Conservation (phyloP, 768 basidiomycete genomes). For the Boletus tomentosulus region DNA sequence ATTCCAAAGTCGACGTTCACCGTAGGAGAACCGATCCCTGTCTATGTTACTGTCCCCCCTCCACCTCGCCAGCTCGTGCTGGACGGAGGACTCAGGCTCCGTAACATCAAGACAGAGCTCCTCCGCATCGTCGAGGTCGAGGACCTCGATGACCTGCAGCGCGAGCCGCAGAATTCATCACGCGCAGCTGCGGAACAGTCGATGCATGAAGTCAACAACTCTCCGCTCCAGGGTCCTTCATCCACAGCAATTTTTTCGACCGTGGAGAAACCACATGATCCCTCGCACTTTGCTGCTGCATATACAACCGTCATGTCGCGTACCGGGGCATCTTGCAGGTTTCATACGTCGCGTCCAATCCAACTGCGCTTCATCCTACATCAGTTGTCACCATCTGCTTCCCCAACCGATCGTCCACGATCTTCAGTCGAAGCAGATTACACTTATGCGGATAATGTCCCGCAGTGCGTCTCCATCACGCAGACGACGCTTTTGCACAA, state of each 20-base stretch:
- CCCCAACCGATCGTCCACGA: constrained; percentile 45
- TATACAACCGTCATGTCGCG: constrained; percentile 63
- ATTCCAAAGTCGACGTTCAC: constrained; percentile 69
- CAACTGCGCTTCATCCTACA: constrained; percentile 81
- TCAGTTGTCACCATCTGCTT: constrained; percentile 46
- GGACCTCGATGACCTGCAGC: constrained; percentile 35
- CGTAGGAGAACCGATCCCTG: constrained; percentile 68
- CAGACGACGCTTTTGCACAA: constrained; percentile 80
- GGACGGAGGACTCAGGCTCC: constrained; percentile 65
- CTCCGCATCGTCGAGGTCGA: constrained; percentile 61
- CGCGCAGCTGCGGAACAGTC: not conserved
- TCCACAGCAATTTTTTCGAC: constrained; percentile 20
- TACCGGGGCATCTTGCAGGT: constrained; percentile 89
- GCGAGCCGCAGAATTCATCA: constrained; percentile 13
- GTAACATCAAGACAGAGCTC: constrained; percentile 80
- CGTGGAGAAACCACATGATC: constrained; percentile 31
- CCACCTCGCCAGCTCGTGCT: constrained; percentile 65
- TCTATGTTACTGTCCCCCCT: constrained; percentile 78
- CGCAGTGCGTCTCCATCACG: constrained; percentile 71
- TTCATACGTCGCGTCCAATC: constrained; percentile 72
- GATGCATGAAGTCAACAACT: constrained; percentile 9
- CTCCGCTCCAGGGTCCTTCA: constrained; percentile 30
- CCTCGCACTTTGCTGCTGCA: constrained; percentile 36
- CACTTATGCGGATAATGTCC: constrained; percentile 49
- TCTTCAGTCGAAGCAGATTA: constrained; percentile 42